These are phyloP conservation scores for Pseudogymnoascus sp. DNA, from an alignment of 2,329 filamentous ascomycete genomes.

Conservation along the genomic window DNA sequence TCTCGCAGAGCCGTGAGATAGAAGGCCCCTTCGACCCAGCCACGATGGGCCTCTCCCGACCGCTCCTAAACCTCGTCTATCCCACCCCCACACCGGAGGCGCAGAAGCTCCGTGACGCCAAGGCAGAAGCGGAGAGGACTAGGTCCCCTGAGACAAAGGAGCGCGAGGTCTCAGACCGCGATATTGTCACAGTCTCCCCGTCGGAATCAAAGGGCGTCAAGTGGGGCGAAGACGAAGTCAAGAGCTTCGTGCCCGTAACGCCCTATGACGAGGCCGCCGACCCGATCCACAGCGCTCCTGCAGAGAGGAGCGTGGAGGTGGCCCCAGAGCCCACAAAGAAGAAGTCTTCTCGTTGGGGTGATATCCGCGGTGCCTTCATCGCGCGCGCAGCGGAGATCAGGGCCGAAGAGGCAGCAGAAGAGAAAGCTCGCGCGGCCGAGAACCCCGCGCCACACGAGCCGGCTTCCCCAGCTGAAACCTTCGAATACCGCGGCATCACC, in stretches of 20 bases:
- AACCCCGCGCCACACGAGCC: constrained; percentile 23
- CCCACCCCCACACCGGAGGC: constrained; percentile 48
- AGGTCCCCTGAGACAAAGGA: background rate
- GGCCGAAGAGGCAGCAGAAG: background rate
- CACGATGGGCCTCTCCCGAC: constrained; percentile 28
- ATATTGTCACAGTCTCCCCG: background rate
- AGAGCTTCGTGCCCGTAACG: constrained; percentile 54
- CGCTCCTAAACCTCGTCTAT: constrained; percentile 50
- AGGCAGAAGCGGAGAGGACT: constrained; percentile 12
- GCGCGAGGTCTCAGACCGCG: background rate
- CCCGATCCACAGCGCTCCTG: background rate
- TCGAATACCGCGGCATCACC: constrained; percentile 23
- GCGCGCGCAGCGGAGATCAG: background rate
- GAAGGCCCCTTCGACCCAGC: constrained; percentile 14
- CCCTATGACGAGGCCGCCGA: constrained; percentile 32
- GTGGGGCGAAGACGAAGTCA: constrained; percentile 57
- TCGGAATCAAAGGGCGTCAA: constrained; percentile 47
- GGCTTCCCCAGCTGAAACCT: constrained; percentile 9
- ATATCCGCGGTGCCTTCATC: background rate
- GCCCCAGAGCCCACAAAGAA: background rate
- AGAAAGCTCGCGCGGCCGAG: constrained; percentile 17
- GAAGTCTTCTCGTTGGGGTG: constrained; percentile 1
- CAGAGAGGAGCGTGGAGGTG: background rate
- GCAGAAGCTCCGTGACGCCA: constrained; percentile 20
- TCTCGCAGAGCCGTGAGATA: constrained; percentile 19